phyloP scores from a whole-genome alignment of 75 land plant genomes.

The Cunninghamia lanceolata region DNA sequence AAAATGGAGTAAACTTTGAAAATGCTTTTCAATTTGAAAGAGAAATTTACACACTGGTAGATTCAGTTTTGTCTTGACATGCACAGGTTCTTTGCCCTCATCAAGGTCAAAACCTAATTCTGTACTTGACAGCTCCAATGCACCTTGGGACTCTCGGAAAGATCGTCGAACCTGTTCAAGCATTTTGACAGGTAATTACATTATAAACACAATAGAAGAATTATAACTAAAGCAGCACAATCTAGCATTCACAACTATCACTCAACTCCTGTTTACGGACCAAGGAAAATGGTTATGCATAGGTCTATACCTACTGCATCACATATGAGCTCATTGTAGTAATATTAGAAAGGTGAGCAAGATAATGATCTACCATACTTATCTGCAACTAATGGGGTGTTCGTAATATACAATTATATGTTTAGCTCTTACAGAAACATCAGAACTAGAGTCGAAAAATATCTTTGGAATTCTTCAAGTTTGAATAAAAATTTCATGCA shows the following conservation, averaged over 20 bases:
- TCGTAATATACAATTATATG: neutral
- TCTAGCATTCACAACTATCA: neutral
- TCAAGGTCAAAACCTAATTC: constrained; percentile 18
- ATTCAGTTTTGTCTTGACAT: constrained; percentile 19
- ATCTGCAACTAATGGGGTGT: no score
- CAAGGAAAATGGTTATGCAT: neutral
- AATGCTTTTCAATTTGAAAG: neutral
- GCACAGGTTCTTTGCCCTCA: constrained; percentile 20
- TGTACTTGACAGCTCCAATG: constrained; percentile 20
- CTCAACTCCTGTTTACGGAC: neutral
- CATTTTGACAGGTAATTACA: neutral
- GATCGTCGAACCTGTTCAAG: constrained; percentile 16
- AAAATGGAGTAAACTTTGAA: neutral
- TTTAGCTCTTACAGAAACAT: neutral
- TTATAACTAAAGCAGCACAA: neutral
- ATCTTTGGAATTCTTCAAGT: no score
- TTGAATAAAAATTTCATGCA: no score
- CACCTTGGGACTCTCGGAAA: constrained; percentile 17
- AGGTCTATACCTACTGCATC: neutral
- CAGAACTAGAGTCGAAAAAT: no score
- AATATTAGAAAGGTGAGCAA: neutral
- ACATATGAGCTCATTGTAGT: neutral
- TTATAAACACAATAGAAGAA: neutral
- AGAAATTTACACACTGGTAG: constrained; percentile 16
- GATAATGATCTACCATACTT: neutral